phyloP scores from a whole-genome alignment of 163 green algal genomes.

The Scenedesmus sp. region DNA sequence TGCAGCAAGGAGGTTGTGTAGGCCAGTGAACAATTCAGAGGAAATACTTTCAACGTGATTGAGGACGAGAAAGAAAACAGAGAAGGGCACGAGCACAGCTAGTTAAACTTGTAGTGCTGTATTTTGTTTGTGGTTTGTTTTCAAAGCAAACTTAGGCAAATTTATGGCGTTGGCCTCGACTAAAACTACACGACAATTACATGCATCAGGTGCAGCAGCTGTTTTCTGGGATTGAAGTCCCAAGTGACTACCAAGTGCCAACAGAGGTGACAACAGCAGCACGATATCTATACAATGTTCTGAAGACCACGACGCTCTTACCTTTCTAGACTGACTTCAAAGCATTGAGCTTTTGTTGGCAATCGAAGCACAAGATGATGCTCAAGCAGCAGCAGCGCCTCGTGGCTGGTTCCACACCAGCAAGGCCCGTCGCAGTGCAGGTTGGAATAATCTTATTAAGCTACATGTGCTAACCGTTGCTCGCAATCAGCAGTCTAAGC shows the following conservation, averaged over 20 bases:
- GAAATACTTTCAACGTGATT: neutral
- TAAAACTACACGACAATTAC: neutral
- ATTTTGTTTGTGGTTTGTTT: neutral
- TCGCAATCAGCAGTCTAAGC: neutral
- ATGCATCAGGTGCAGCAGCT: neutral
- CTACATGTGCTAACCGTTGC: neutral
- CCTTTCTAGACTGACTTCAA: too few species aligned
- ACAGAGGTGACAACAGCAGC: slow-evolving; percentile 4
- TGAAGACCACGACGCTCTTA: neutral
- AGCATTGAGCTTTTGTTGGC: neutral
- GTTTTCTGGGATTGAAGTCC: neutral
- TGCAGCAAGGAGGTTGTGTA: neutral
- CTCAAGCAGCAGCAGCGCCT: slow-evolving; percentile 15
- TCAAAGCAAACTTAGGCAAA: neutral
- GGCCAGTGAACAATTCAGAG: neutral
- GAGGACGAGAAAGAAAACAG: neutral
- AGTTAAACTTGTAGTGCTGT: neutral
- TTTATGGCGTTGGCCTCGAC: neutral
- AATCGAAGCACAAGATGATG: neutral
- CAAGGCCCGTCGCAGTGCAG: slow-evolving; percentile 4
- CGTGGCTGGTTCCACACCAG: slow-evolving; percentile 8
- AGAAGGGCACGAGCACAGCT: neutral
- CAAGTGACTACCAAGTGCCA: slow-evolving; percentile 7
- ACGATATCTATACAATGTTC: neutral
- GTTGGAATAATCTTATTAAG: neutral